These are phyloP conservation scores for Diplocarpon rosae DNA, from an alignment of 2,329 filamentous ascomycete species.

Conservation along the genomic window DNA sequence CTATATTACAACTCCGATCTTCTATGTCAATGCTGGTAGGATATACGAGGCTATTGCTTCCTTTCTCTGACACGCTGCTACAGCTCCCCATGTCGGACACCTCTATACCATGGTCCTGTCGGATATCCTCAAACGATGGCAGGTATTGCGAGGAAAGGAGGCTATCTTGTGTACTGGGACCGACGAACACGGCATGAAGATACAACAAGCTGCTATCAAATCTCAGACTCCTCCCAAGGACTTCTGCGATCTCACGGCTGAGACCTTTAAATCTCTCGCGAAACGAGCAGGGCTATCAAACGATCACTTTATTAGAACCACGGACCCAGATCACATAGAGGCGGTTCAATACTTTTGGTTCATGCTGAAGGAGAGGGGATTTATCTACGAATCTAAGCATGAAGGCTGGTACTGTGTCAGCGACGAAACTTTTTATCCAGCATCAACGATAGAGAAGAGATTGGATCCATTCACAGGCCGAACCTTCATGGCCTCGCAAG, in stretches of 20 bases:
- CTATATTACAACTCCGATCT: constrained; percentile 94
- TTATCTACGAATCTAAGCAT: constrained; percentile 77
- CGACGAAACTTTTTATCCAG: constrained; percentile 93
- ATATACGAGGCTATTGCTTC: neutral
- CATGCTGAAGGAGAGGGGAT: constrained; percentile 61
- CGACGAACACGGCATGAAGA: constrained; percentile 96
- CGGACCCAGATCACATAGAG: constrained; percentile 67
- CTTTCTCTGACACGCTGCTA: constrained; percentile 7
- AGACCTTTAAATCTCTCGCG: constrained; percentile 69
- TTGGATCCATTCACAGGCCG: constrained; percentile 72
- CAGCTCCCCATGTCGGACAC: constrained; percentile 89
- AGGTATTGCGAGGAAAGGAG: constrained; percentile 58
- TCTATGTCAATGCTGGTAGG: constrained; percentile 91
- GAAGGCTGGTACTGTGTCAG: constrained; percentile 95
- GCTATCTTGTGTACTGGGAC: constrained; percentile 82
- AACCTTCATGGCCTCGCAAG: constrained; percentile 70
- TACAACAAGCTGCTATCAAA: constrained; percentile 72
- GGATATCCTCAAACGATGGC: constrained; percentile 89
- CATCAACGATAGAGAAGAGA: constrained; percentile 59
- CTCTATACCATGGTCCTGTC: constrained; percentile 86
- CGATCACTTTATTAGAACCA: constrained; percentile 88
- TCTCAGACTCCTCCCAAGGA: constrained; percentile 62
- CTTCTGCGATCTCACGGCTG: constrained; percentile 80
- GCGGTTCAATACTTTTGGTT: constrained; percentile 88
- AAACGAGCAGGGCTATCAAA: constrained; percentile 57